Conservation (phyloP, 768 basidiomycete species). For the Naematelia encephala region DNA sequence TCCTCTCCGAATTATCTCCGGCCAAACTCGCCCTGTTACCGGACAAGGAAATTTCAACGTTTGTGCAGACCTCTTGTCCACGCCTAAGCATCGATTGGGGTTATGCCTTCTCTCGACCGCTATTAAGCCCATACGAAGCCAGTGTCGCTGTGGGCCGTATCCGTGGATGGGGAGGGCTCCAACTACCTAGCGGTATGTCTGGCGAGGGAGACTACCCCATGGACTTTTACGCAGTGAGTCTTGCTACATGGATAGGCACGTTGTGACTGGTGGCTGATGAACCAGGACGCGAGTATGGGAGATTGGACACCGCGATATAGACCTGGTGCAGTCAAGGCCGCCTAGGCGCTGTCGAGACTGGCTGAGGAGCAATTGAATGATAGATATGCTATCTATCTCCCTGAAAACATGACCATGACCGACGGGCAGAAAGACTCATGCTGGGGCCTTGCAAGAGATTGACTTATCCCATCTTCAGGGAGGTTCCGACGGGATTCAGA, state of each 20-base stretch:
- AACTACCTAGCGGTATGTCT: not conserved
- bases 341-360: too few relatives aligned
- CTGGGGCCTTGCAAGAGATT: too few relatives aligned
- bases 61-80: constrained; percentile 95
- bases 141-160: constrained; percentile 73
- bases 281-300: constrained; percentile 38
- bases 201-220: constrained; percentile 71
- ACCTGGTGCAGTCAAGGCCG: constrained; percentile 3
- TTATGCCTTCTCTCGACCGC: constrained; percentile 83
- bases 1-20: constrained; percentile 95
- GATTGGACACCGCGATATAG: constrained; percentile 50
- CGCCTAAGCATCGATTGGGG: constrained; percentile 98
- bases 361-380: too few relatives aligned
- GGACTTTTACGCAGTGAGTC: constrained; percentile 72
- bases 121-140: constrained; percentile 90
- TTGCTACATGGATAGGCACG: not conserved
- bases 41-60: constrained; percentile 72
- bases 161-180: constrained; percentile 61
- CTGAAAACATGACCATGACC: too few relatives aligned
- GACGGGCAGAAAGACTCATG: too few relatives aligned
- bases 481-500: too few relatives aligned
- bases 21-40: constrained; percentile 80
- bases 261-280: not conserved
- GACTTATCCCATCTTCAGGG: too few relatives aligned
- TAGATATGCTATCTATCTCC: too few relatives aligned